phyloP scores from a whole-genome alignment of 108 stramenopile genomes.

The Cyclotella kingstonii region DNA sequence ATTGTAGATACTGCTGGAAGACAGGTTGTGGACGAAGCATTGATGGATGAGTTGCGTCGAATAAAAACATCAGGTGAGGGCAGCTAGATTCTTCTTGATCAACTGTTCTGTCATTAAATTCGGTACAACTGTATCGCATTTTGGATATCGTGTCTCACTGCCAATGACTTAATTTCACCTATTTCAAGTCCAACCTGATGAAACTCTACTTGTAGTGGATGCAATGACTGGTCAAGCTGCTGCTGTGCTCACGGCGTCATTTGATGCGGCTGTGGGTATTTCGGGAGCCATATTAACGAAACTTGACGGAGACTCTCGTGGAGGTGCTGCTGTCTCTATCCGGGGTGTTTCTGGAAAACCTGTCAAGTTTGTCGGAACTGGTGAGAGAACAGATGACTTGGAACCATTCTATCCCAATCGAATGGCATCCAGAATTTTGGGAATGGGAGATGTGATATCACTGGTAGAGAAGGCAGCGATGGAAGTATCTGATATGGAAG shows the following conservation, averaged over 20 bases:
- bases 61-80: conserved; percentile 69
- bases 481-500: conserved; percentile 88
- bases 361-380: conserved; percentile 96
- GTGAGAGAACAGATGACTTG: conserved; percentile 87
- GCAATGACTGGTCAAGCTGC: conserved; percentile 98
- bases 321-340: conserved; percentile 92
- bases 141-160: too few species aligned
- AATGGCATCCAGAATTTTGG: conserved; percentile 94
- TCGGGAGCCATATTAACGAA: conserved; percentile 95
- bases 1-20: conserved; percentile 97
- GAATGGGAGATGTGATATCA: conserved; percentile 95
- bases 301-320: conserved; percentile 93
- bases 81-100: too few species aligned
- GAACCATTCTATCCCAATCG: conserved; percentile 97
- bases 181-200: conserved; percentile 72
- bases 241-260: conserved; percentile 89
- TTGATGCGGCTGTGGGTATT: conserved; percentile 91
- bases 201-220: conserved; percentile 96
- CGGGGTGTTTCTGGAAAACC: conserved; percentile 92
- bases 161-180: too few species aligned
- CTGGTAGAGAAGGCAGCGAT: conserved; percentile 94
- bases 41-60: conserved; percentile 89
- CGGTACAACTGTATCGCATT: too few species aligned
- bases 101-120: too few species aligned
- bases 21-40: conserved; percentile 89